Percentiles rank a stretch among this genome's conserved stretches.
Evolutionary conservation across 2,329 filamentous ascomycete genomes (phyloP).

Genomic region (Aureobasidium sp.): DNA sequence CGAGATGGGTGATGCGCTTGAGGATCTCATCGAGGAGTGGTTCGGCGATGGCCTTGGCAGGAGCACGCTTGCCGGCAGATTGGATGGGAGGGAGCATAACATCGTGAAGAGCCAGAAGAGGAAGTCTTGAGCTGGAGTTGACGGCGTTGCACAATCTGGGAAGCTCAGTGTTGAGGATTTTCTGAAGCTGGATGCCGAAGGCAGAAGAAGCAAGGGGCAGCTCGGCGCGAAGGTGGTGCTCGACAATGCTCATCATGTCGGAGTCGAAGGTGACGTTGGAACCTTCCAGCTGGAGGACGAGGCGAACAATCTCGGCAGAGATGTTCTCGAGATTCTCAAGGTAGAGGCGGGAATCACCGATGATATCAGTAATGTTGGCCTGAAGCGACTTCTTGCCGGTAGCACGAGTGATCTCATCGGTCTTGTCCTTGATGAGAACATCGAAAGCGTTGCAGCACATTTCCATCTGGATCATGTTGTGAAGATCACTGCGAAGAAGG

Average conservation of each 20-base stretch:
- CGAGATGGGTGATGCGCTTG: slow-evolving; percentile 71
- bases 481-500: slow-evolving; percentile 44
- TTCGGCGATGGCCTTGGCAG: not conserved
- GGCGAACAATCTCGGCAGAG: slow-evolving; percentile 38
- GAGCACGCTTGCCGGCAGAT: slow-evolving; percentile 17
- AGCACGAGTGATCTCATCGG: slow-evolving; percentile 20
- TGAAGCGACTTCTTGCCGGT: slow-evolving; percentile 21
- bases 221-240: slow-evolving; percentile 27
- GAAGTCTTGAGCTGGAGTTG: slow-evolving; percentile 27
- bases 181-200: slow-evolving; percentile 23
- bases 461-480: slow-evolving; percentile 46
- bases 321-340: slow-evolving; percentile 35
- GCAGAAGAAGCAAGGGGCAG: slow-evolving; percentile 24
- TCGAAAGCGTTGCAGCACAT: slow-evolving; percentile 47
- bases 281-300: slow-evolving; percentile 30
- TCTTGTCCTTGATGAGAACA: slow-evolving; percentile 29
- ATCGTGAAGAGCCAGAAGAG: slow-evolving; percentile 38
- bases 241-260: slow-evolving; percentile 27
- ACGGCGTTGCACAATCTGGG: slow-evolving; percentile 28
- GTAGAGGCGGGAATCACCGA: slow-evolving; percentile 32
- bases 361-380: slow-evolving; percentile 32
- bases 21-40: slow-evolving; percentile 50
- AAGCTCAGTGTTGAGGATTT: slow-evolving; percentile 28
- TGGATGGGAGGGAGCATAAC: slow-evolving; percentile 25
- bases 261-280: slow-evolving; percentile 24